Evolutionary conservation across 176 grass and related monocot genomes (phyloP).

Genomic region (Aegilops tauschii): DNA sequence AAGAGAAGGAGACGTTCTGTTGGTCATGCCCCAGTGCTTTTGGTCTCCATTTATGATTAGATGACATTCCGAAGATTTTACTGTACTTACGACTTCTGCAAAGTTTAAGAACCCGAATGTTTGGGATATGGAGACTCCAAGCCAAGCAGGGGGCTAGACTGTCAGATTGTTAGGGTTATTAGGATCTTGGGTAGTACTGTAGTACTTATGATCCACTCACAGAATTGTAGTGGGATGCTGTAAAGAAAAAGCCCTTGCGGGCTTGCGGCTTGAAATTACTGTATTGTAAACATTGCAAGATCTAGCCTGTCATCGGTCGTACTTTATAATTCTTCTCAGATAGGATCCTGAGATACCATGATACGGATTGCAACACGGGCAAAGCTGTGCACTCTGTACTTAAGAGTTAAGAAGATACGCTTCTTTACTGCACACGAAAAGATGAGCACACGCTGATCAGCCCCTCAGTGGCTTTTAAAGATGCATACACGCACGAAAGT

Average conservation of each 20-base stretch:
- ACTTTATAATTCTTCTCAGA: neutral
- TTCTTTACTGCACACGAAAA: neutral
- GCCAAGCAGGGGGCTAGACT: no score
- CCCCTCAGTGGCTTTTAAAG: neutral
- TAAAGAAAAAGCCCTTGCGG: no score
- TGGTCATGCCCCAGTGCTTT: neutral
- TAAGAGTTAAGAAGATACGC: neutral
- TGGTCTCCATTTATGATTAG: no score
- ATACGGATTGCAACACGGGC: neutral
- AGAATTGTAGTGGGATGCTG: no score
- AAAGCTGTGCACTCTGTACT: neutral
- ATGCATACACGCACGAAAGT: neutral
- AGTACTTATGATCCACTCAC: no score
- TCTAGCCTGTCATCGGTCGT: neutral
- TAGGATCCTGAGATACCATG: neutral
- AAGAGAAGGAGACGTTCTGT: neutral
- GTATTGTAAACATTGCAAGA: neutral
- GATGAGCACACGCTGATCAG: constrained; percentile 9
- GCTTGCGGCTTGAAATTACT: no score
- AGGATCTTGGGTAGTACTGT: no score
- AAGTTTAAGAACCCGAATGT: no score
- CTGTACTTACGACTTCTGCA: no score
- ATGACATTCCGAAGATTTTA: no score
- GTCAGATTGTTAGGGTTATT: no score
- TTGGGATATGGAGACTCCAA: no score